phyloP scores from a whole-genome alignment of 2,329 filamentous ascomycete species.

The Aspergillus transmontanensis region DNA sequence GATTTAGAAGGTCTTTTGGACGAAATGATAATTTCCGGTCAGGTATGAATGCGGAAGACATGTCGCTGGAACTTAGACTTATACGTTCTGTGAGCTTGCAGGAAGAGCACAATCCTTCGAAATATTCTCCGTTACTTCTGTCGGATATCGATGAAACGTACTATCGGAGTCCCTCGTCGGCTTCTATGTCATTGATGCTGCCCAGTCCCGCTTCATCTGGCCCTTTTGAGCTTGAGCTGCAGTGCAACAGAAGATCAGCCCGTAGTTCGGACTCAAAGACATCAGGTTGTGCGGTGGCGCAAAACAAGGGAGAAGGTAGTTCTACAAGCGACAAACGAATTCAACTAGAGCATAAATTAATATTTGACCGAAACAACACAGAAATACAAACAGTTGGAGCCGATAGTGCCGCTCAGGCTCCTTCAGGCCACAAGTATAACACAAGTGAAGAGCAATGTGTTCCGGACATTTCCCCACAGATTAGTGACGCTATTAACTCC shows the following conservation, averaged over 20 bases:
- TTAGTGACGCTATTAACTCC: background rate
- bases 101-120: background rate
- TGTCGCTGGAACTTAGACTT: background rate
- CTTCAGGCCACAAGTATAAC: background rate
- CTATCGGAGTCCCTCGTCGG: slow-evolving; percentile 3
- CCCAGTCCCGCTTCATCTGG: slow-evolving; percentile 15
- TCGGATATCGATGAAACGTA: slow-evolving; percentile 1
- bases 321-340: background rate
- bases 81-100: background rate
- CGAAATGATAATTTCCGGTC: slow-evolving; percentile 13
- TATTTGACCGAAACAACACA: background rate
- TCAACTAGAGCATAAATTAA: background rate
- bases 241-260: background rate
- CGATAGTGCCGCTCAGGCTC: background rate
- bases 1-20: slow-evolving; percentile 27
- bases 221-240: background rate
- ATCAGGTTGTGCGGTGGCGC: background rate
- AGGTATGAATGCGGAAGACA: slow-evolving; percentile 17
- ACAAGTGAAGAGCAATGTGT: background rate
- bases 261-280: background rate
- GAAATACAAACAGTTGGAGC: background rate
- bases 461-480: background rate
- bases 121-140: slow-evolving; percentile 7
- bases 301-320: no score
- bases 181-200: slow-evolving; percentile 12